Base-by-base conservation (phyloP, 306 rosid genomes). In the Vigna trinervia region DNA sequence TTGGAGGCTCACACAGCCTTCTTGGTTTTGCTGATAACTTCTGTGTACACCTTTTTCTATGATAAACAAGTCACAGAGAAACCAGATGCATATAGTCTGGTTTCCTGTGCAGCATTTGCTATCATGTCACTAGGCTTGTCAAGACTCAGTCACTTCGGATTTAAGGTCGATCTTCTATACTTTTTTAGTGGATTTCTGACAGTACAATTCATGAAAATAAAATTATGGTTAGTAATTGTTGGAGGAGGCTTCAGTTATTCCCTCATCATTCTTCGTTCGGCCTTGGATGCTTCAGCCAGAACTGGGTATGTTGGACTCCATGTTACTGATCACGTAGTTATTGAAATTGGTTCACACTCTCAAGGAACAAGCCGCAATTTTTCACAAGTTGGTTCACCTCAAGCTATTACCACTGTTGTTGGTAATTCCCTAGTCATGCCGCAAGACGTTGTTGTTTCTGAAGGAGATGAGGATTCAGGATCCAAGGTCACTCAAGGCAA, bases 161-260 rank as follows among this genome's bases (percentile, higher is more conserved):
- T 79, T 2, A 73, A 79, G 46, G 10, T 63, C 1, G 83, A 79
- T 63, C 73, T 79, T 19, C 28, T 62, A 3, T 61, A 79, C 11
- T 79, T 71, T 53, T 79, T 71, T 26, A 28, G 57, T 2, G 65
- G 71, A 10, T 0, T 5, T 70, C 30, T 78, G 1, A 78, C 6
- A 14, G 19, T 70, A 10, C 82, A 70, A 22, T 72, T 78, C 54
- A 78, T 48, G 77, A 48, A 69, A 69, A 78, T 70, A 13, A 70
- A 78, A 3, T 47, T 26, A 34, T 8, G 43, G 14, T 36, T 78
- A 12, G 59, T 23, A 1, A 34, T 58, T 46, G 52, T 78, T 48
- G 77, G 82, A 59, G 71, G 15, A 0, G 12, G 54, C 50, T 78
- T 58, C 54, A 59, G 71, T 28, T 70, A 70, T 60, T 59, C 15